Base-by-base conservation (phyloP, 106 monocot genomes). In the Hemerocallis citrina region DNA sequence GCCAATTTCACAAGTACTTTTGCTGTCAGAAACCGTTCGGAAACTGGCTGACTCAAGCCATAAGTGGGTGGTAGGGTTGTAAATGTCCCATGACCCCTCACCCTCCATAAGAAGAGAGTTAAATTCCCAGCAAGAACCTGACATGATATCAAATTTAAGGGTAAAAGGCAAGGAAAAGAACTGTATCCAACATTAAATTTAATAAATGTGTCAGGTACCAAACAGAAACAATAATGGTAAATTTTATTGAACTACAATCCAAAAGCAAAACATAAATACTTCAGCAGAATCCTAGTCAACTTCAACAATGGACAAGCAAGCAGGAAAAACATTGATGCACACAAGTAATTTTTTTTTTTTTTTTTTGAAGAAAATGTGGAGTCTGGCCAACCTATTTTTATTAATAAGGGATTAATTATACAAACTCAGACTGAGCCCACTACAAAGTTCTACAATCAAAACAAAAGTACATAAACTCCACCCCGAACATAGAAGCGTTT, bases 71-170 rank as follows among this genome's bases (percentile, higher is more conserved):
- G 69, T 10, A 38, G 72, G 60, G n/a, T n/a, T n/a, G 43, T 73
- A 52, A 31, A 30, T 55, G 13, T 77, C 72, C 81, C 81, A 77
- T 33, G 81, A 73, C 19, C 62, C 19, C 34, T 68, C 58, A 24
- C 61, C 69, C 24, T 82, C 72, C 77, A 77, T 77, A 27, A 37
- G 52, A 52, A 16, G n/a, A 23, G 45, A 14, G 14, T 43, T 39
- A 2, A 45, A 62, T 43, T 55, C 61, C 13, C 32, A 15, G 31
- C 54, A 31, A 29, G 31, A 54, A 54, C 54, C 54, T 54, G 31
- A 59, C 6, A 59, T 59, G 4, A 20, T 59, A 13, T 23, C 15
- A 13, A 19, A 6, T 19, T 36, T 6, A 14, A 4, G 22, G 11
- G 20, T 10, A 37, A 33, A 24, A 20, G 11, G 43, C 28, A 63